Evolutionary conservation across 164 flowering plant species (phyloP), one percentile per base, ranked within the genome.

Genomic region (Liquidambar formosana): DNA sequence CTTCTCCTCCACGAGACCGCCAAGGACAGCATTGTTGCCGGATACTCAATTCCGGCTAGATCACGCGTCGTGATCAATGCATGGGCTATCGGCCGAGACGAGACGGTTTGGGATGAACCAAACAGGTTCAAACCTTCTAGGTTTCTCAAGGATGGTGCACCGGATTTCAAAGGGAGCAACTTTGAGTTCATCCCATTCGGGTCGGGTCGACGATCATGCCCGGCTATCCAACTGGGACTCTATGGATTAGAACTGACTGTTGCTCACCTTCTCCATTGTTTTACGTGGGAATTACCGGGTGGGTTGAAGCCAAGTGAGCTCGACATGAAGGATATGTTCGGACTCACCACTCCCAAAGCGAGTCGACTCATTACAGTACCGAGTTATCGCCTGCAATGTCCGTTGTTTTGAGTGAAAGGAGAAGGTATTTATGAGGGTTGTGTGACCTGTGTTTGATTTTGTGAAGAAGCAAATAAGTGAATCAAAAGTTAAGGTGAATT

Each of bases 21-120:
- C 3, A 63, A 57, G 10, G 76, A 63, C 45, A 11, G 58, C 5
- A 41, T 23, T 9, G 48, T 77, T 25, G 63, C 63, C 25, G 70
- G 75, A 41, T 77, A 74, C 58, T 48, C 12, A 43, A 67, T 77
- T 21, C 77, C 77, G 14, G 75, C 74, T 0, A 60, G 43, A 25
- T 58, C 80, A 2, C 76, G 77, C 13, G 66, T 81, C 25, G 65
- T 78, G 78, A 67, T 81, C 67, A 81, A 78, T 57, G 74, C 75
- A 19, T 81, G 73, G 70, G 84, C 84, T 3, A 76, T 81, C 9
- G 78, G 78, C 2, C 65, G 84, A 0, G 81, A 78, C 63, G 47
- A 60, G 15, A 22, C 53, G 2, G 49, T 70, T 26, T 81, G 84
- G 84, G 69, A 47, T 0, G 80, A 81, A 4, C 67, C 78, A 0